Conservation (phyloP, 371 early-diverging fungal genomes). For the Coemansia sp. region DNA sequence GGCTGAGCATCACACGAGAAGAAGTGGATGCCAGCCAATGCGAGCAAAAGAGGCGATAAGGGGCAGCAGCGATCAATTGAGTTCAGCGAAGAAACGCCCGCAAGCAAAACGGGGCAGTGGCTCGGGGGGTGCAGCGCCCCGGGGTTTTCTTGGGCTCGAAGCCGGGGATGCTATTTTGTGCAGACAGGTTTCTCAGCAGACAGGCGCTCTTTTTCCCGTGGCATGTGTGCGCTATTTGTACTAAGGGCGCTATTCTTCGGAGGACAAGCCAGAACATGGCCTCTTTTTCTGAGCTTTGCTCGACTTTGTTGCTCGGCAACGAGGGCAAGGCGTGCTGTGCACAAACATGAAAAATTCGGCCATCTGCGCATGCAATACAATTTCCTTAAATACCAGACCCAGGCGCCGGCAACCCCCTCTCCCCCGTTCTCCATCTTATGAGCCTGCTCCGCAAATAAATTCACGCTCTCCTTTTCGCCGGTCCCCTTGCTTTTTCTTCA, state of each 20-base stretch:
- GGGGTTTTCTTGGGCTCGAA: slow-evolving; percentile 1
- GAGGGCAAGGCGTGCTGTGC: background rate
- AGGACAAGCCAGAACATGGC: background rate
- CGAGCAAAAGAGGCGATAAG: slow-evolving; percentile 3
- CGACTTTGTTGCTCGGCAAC: background rate
- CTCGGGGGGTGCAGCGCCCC: background rate
- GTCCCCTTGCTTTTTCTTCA: background rate
- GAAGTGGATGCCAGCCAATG: background rate
- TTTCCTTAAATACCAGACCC: slow-evolving; percentile 3
- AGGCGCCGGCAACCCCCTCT: background rate
- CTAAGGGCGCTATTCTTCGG: slow-evolving; percentile 6
- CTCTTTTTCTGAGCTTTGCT: background rate
- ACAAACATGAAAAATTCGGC: slow-evolving; percentile 4
- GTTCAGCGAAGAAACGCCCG: background rate
- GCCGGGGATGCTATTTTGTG: slow-evolving; percentile 24
- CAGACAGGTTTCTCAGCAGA: slow-evolving; percentile 15
- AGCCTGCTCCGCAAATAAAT: background rate
- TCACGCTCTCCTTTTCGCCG: background rate
- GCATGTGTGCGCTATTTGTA: slow-evolving; percentile 11
- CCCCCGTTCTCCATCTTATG: background rate
- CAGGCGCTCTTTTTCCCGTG: background rate
- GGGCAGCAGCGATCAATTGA: background rate
- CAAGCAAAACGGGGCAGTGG: background rate
- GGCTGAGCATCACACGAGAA: slow-evolving; percentile 10
- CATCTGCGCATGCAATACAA: background rate